Evolutionary conservation across 192 early-diverging fungal species (phyloP).

Genomic region (Coemansia sp.): DNA sequence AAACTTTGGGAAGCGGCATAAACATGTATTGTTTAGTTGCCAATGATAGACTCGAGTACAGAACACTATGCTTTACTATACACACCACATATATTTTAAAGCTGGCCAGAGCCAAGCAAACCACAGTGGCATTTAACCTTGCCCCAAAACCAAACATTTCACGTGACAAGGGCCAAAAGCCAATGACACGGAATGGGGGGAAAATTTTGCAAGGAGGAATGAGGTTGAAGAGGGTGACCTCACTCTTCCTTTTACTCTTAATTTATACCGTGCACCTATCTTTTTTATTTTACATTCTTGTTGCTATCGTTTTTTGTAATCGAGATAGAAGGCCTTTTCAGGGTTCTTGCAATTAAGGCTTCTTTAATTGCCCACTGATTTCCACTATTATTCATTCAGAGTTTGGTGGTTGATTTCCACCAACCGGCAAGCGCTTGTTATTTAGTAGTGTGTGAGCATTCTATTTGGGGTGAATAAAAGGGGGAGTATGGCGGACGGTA

Average conservation of each 20-base stretch:
- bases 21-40: no score
- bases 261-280: neutral
- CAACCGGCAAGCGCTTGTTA: neutral
- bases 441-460: neutral
- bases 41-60: no score
- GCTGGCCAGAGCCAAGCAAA: no score
- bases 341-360: neutral
- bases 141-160: neutral
- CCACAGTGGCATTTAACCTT: no score
- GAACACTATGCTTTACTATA: no score
- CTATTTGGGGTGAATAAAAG: neutral
- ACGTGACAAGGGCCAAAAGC: neutral
- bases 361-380: neutral
- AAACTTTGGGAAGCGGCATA: no score
- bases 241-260: neutral
- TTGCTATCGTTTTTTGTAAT: neutral
- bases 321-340: neutral
- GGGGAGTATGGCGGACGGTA: slow-evolving; percentile 17
- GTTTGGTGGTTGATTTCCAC: no score
- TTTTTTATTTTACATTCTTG: neutral
- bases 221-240: neutral
- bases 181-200: neutral
- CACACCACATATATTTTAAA: no score
- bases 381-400: neutral
- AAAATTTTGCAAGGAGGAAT: neutral